Evolutionary conservation across 2,329 filamentous ascomycete genomes (phyloP).

Genomic region (Trichoderma breve): DNA sequence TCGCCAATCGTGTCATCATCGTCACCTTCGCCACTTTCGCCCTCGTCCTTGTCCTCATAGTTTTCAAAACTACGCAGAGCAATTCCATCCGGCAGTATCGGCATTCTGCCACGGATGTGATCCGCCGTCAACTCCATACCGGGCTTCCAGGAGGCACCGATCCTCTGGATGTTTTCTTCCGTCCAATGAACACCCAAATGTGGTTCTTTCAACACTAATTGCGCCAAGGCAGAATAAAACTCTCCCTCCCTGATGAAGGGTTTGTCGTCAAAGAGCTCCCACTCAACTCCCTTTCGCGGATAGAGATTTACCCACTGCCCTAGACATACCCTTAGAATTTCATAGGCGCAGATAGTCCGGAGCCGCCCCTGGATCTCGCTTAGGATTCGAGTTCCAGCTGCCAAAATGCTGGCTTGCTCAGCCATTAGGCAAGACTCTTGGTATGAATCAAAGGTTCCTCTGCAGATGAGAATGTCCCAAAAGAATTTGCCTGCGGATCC

Average conservation of each 20-base stretch:
- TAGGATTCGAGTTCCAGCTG: neutral
- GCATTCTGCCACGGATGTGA: neutral
- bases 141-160: neutral
- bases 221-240: neutral
- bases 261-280: neutral
- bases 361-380: neutral
- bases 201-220: neutral
- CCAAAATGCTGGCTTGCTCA: neutral
- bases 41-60: neutral
- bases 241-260: neutral
- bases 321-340: neutral
- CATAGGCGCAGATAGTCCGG: neutral
- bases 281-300: neutral
- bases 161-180: neutral
- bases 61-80: neutral
- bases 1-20: neutral
- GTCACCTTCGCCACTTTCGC: neutral
- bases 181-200: neutral
- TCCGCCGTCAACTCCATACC: neutral
- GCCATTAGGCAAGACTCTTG: neutral
- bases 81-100: neutral
- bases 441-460: neutral
- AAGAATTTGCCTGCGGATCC: neutral
- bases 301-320: neutral
- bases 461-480: neutral